Evolutionary conservation across 116 monocot genomes (phyloP).

Genomic region (Zostera marina): DNA sequence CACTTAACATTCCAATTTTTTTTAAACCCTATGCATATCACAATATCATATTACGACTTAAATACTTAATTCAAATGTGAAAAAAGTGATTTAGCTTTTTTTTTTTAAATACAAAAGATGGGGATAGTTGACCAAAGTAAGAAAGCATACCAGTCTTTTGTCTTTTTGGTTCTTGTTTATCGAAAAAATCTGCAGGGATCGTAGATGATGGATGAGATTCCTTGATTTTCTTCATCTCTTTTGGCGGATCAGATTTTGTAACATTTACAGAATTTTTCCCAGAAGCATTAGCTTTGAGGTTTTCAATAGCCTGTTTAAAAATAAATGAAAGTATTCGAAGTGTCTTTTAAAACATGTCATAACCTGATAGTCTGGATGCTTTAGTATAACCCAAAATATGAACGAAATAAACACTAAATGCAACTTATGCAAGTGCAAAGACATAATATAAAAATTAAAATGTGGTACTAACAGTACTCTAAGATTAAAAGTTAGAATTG

Average conservation of each 20-base stretch:
- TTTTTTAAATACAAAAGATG: neutral
- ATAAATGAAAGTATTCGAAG: neutral
- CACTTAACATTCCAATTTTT: neutral
- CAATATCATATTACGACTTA: neutral
- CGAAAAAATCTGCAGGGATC: conserved; percentile 53
- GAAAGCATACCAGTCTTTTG: conserved; percentile 38
- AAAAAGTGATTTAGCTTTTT: neutral
- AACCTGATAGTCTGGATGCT: too few relatives aligned
- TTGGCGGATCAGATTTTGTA: conserved; percentile 20
- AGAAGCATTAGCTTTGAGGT: conserved; percentile 52
- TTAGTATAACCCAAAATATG: too few relatives aligned
- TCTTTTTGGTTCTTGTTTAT: conserved; percentile 39
- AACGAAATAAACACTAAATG: too few relatives aligned
- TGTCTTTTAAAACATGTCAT: neutral
- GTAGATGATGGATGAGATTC: conserved; percentile 30
- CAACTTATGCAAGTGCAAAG: too few relatives aligned
- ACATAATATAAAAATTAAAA: too few relatives aligned
- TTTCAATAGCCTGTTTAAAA: conserved; percentile 55
- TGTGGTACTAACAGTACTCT: too few relatives aligned
- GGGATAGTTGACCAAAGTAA: neutral
- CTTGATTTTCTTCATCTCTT: conserved; percentile 16
- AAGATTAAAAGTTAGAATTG: too few relatives aligned
- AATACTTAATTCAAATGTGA: neutral
- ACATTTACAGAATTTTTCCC: conserved; percentile 16
- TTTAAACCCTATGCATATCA: neutral